These are phyloP conservation scores for Agaricus blazei DNA, from an alignment of 768 basidiomycete genomes.

Conservation along the genomic window DNA sequence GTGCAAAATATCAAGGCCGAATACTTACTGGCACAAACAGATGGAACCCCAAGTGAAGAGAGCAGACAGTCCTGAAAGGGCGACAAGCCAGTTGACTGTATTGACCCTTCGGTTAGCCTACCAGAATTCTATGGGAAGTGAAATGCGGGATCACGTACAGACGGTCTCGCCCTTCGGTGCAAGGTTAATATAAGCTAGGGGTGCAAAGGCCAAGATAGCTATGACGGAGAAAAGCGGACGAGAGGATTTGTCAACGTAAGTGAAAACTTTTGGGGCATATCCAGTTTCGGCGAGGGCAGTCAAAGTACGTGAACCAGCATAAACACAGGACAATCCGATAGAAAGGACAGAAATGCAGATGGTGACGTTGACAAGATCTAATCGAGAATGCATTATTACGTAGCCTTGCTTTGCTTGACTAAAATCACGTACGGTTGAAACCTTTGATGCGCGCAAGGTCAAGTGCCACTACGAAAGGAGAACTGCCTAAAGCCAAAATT, in stretches of 20 bases:
- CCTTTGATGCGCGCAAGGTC: slow-evolving; percentile 35
- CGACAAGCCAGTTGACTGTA: slow-evolving; percentile 38
- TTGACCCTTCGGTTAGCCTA: neutral
- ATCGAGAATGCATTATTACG: neutral
- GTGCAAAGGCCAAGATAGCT: slow-evolving; percentile 30
- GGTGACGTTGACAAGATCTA: slow-evolving; percentile 36
- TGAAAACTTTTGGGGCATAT: slow-evolving; percentile 38
- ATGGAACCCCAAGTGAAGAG: slow-evolving; percentile 43
- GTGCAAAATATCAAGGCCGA: neutral
- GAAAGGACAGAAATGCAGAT: slow-evolving; percentile 44
- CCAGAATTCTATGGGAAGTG: neutral
- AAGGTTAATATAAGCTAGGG: slow-evolving; percentile 36
- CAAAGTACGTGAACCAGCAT: slow-evolving; percentile 40
- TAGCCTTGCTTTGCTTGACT: neutral
- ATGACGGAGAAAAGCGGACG: slow-evolving; percentile 40
- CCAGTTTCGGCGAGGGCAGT: slow-evolving; percentile 43
- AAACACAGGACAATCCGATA: slow-evolving; percentile 41
- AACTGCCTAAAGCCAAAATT: slow-evolving; percentile 21
- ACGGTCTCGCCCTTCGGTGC: slow-evolving; percentile 29
- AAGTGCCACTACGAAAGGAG: slow-evolving; percentile 41
- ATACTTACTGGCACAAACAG: slow-evolving; percentile 39
- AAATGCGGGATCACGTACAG: slow-evolving; percentile 23
- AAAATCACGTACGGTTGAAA: slow-evolving; percentile 28
- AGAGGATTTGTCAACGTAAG: slow-evolving; percentile 42
- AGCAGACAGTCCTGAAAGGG: slow-evolving; percentile 41